Evolutionary conservation across 1,284 basidiomycete genomes (phyloP), one percentile per base, ranked within the genome.

Genomic region (Cutaneotrichosporon sp.): DNA sequence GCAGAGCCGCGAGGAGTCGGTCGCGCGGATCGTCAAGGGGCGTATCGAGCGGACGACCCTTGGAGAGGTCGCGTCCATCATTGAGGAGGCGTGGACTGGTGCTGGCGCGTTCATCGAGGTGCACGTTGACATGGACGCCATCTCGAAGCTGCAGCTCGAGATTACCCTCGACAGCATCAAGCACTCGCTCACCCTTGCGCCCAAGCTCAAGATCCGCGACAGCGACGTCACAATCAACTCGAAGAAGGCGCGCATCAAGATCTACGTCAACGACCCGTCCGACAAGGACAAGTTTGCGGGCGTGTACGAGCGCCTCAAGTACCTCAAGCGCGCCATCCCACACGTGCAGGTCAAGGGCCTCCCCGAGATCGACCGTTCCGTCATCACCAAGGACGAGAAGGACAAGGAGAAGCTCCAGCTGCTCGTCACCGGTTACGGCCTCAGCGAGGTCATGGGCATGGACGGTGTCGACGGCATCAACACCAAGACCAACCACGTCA

Each of bases 11-110:
- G 92, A 87, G 63, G 94, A 97, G 74, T 85, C 88, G 18, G 92
- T 95, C 34, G 97, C 97, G 24, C 88, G 97, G 60, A 98, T 99
- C 69, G 95, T 99, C 69, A 99, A 99, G 80, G 97, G 91, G 13
- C 86, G 97, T 53, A 81, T 99, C 59, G 97, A 99, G 80, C 95
- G 95, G 82, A 99, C 97, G 0, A 86, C 91, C 64, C 82, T 99
- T 10, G 92, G 94, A 68, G 97, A 94, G 91, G 85, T 99, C 70
- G 91, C 97, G 0, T 88, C 91, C 34, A 87, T 95, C 18, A 85
- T 99, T 34, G 97, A 99, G 76, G 95, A 98, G 79, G 92, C 92
- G 20, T 99, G 95, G 93, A 90, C 91, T 6, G 87, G 89, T 3
- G 88, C 90, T 64, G 92, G 93, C 68, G 92, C 92, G 0, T 99